Conservation (phyloP, 805 yeast genomes). For the Starmerella gropengiesseri region DNA sequence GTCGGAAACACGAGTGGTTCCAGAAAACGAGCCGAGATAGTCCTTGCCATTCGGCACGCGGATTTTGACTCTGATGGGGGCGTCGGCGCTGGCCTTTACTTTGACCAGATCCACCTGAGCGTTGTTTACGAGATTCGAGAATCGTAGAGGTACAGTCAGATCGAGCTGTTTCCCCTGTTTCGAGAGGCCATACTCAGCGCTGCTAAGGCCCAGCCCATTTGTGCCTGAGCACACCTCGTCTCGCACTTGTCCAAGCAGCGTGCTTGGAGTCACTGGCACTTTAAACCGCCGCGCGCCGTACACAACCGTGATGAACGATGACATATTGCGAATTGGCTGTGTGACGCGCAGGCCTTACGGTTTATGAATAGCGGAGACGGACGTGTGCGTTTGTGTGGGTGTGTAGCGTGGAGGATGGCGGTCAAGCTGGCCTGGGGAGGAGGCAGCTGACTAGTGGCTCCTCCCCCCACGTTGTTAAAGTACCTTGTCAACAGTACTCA, state of each 20-base stretch:
- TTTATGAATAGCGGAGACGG: no score
- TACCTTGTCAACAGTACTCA: no score
- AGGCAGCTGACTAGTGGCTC: no score
- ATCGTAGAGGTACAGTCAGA: conserved; percentile 20
- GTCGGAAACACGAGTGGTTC: conserved; percentile 4
- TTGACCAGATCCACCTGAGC: conserved; percentile 18
- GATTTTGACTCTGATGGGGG: conserved; percentile 19
- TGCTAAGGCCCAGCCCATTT: conserved; percentile 7
- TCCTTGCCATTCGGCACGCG: conserved; percentile 15
- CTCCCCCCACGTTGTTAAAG: no score
- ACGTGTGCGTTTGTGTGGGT: no score
- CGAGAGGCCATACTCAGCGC: conserved; percentile 14
- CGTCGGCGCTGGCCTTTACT: background rate
- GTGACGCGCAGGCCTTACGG: no score
- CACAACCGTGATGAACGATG: conserved; percentile 11
- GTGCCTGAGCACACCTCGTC: conserved; percentile 17
- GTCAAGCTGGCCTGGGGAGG: no score
- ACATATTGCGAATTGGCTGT: conserved; percentile 1
- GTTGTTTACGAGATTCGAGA: conserved; percentile 21
- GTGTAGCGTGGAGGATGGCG: no score
- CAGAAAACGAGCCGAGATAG: conserved; percentile 17
- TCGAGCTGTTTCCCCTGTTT: conserved; percentile 20
- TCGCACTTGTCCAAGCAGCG: conserved; percentile 18
- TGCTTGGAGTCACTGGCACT: conserved; percentile 20
- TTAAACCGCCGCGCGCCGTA: conserved; percentile 14